Conservation (phyloP, 2,329 filamentous ascomycete genomes). For the Diaporthe australafricana region DNA sequence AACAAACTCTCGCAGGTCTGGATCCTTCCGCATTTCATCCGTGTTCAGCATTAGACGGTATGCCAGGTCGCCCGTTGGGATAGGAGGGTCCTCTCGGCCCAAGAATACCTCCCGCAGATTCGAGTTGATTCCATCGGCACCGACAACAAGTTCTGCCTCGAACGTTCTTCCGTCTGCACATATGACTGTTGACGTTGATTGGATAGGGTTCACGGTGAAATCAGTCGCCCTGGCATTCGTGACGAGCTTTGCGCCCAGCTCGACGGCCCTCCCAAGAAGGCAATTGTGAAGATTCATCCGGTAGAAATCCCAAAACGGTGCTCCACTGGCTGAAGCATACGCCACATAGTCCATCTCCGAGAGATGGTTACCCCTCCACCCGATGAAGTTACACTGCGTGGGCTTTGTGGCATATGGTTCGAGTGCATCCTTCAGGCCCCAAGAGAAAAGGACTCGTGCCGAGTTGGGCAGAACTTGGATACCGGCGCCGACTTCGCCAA, state of each 20-base stretch:
- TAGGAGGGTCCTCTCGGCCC: slow-evolving; percentile 56
- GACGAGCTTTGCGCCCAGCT: slow-evolving; percentile 59
- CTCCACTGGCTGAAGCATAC: slow-evolving; percentile 48
- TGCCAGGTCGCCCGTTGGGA: slow-evolving; percentile 61
- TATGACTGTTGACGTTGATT: slow-evolving; percentile 51
- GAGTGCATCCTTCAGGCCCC: slow-evolving; percentile 59
- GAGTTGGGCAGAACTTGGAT: slow-evolving; percentile 63
- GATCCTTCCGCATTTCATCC: slow-evolving; percentile 57
- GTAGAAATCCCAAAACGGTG: slow-evolving; percentile 66
- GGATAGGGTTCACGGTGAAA: slow-evolving; percentile 50
- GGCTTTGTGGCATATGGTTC: slow-evolving; percentile 54
- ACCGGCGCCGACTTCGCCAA: slow-evolving; percentile 61
- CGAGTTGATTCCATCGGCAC: slow-evolving; percentile 60
- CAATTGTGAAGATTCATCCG: slow-evolving; percentile 62
- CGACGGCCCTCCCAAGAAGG: slow-evolving; percentile 57
- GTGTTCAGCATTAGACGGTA: slow-evolving; percentile 60
- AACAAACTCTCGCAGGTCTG: slow-evolving; percentile 57
- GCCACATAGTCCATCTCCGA: slow-evolving; percentile 60
- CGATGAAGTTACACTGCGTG: slow-evolving; percentile 58
- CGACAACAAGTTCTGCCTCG: slow-evolving; percentile 58
- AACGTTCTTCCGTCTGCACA: slow-evolving; percentile 50
- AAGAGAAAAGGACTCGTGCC: slow-evolving; percentile 58
- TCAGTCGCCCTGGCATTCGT: slow-evolving; percentile 56
- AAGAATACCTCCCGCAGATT: slow-evolving; percentile 57
- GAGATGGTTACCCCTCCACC: slow-evolving; percentile 64